Evolutionary conservation across 805 yeast genomes (phyloP).

Genomic region (Ogataea henricii): DNA sequence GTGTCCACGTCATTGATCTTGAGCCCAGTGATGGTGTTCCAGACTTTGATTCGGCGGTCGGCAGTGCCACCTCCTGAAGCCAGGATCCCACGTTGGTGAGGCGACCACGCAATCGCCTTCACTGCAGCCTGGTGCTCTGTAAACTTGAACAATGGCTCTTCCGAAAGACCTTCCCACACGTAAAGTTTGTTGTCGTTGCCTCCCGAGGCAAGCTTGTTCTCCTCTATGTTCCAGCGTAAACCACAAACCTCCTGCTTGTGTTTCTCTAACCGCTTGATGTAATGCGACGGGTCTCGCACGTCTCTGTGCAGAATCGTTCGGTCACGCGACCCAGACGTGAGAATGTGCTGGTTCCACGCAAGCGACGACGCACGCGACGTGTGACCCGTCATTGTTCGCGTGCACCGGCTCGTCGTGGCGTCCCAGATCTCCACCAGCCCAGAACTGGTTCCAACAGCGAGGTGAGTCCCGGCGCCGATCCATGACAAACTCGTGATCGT

Average conservation of each 20-base stretch:
- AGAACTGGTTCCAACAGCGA: conserved; percentile 86
- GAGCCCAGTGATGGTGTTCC: conserved; percentile 85
- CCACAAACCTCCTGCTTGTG: conserved; percentile 98
- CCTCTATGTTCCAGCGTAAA: conserved; percentile 87
- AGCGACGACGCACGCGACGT: conserved; percentile 79
- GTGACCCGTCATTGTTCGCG: conserved; percentile 93
- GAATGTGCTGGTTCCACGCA: conserved; percentile 91
- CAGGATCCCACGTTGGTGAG: conserved; percentile 89
- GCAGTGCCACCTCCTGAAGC: conserved; percentile 98
- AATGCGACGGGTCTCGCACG: conserved; percentile 85
- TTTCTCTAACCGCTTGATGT: conserved; percentile 60
- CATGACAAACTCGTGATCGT: conserved; percentile 82
- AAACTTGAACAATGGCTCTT: conserved; percentile 70
- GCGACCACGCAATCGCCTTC: conserved; percentile 96
- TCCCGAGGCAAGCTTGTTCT: conserved; percentile 90
- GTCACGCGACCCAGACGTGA: conserved; percentile 88
- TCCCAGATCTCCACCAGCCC: conserved; percentile 97
- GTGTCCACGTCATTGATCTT: conserved; percentile 83
- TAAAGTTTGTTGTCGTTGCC: conserved; percentile 88
- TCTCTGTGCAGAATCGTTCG: conserved; percentile 84
- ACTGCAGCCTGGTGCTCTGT: conserved; percentile 92
- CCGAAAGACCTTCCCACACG: conserved; percentile 82
- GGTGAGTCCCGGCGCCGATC: conserved; percentile 93
- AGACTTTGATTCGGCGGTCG: conserved; percentile 83
- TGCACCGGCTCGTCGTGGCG: conserved; percentile 75